Evolutionary conservation across 176 grass and related monocot genomes (phyloP), one percentile per base, ranked within the genome.

Genomic region (Leersia perrieri): DNA sequence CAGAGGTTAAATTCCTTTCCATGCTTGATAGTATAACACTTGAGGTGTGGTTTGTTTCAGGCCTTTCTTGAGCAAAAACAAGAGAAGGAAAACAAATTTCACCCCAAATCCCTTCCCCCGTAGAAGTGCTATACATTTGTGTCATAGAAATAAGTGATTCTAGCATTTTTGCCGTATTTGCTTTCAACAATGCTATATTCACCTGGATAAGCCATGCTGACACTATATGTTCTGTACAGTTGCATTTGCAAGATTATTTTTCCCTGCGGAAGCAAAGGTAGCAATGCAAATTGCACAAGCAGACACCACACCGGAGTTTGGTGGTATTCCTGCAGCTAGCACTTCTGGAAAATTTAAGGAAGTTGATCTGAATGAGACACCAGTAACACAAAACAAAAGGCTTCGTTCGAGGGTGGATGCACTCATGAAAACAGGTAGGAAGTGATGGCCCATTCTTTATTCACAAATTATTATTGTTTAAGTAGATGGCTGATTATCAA

Each of bases 211-310:
- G 70, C 35, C 35, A 45, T 72, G 42, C 34, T 74, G 57, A 65
- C 78, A 61, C 44, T 27, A 14, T 60, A 61, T 84, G 42, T 33
- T 87, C 23, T n/a, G 11, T 90, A 49, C 84, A 99, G 92, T 99
- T 91, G 87, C 93, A 68, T 91, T 90, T 75, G 93, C 96, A 22
- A 99, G 87, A 83, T 84, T 99, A 40, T 93, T 99, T 82, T 99
- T 99, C 72, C 96, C 96, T 85, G 76, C 84, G 33, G 96, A 99
- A 87, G 96, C 92, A 7, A 99, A 95, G 79, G 72, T 91, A 61
- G 96, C 89, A 39, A 99, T 99, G 96, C 83, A 95, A 90, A 99
- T 95, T 33, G 92, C 97, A 0, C 97, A 99, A 55, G 97, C 92
- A 74, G 97, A 91, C 16, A 33, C 55, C 41, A 96, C 89, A 74